phyloP scores from a whole-genome alignment of 1,284 basidiomycete species.

The Rhodotorula glutinis region DNA sequence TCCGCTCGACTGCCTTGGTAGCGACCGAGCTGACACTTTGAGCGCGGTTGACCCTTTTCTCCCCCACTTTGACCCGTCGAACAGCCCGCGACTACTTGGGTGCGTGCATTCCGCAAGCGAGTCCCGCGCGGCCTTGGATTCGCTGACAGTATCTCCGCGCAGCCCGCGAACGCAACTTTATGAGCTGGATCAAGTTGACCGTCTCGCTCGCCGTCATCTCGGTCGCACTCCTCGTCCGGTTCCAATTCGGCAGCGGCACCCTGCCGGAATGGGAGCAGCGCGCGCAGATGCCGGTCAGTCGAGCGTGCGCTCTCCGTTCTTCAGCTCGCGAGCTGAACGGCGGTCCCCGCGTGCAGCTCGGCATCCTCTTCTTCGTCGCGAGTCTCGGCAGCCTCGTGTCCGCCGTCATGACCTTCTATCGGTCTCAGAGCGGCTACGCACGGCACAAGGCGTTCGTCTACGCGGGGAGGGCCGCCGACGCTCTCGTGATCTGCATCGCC shows the following conservation, averaged over 20 bases:
- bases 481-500: slow-evolving; percentile 14
- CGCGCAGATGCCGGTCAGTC: slow-evolving; percentile 22
- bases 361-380: slow-evolving; percentile 36
- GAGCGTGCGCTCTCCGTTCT: not conserved
- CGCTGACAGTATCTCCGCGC: not conserved
- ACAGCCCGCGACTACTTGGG: slow-evolving; percentile 24
- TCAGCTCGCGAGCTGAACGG: not conserved
- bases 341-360: slow-evolving; percentile 14
- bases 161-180: slow-evolving; percentile 38
- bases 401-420: slow-evolving; percentile 12
- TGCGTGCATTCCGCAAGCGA: not conserved
- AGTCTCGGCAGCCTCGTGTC: slow-evolving; percentile 4
- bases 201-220: slow-evolving; percentile 25
- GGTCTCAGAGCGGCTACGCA: slow-evolving; percentile 4
- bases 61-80: not conserved
- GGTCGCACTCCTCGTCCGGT: slow-evolving; percentile 28
- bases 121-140: too few species aligned
- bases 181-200: slow-evolving; percentile 31
- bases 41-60: too few species aligned
- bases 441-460: slow-evolving; percentile 31
- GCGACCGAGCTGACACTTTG: too few species aligned
- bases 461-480: slow-evolving; percentile 11
- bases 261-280: slow-evolving; percentile 18
- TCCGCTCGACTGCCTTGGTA: too few species aligned
- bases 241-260: slow-evolving; percentile 20